Evolutionary conservation across 495 filamentous ascomycete species (phyloP), one percentile per base, ranked within the genome.

Genomic region (Sabuloglossum arenarium): DNA sequence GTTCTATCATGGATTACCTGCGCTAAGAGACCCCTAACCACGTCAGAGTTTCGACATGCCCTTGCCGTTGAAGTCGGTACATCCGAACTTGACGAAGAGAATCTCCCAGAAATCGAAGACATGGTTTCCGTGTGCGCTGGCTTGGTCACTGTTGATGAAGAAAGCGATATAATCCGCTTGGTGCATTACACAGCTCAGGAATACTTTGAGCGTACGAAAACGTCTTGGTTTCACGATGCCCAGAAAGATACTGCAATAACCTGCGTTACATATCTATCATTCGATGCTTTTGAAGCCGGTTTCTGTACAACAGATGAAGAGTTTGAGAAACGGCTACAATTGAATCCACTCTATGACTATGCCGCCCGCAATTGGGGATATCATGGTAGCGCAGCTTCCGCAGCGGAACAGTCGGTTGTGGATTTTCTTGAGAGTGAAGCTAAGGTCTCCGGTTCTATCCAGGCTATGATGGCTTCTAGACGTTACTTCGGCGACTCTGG

Each of bases 141-240:
- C 0, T 61, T 83, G 10, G 69, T 79, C 2, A 73, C 63, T 1
- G 54, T 76, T 5, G 72, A 80, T 49, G 19, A 69, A 28, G 65
- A 70, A 19, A 78, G 68, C 56, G 31, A 60, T 8, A 65, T 73
- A 30, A 65, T 79, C 45, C 72, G 73, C 16, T 63, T 80, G 9
- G 70, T 78, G 10, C 78, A 79, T 61, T 76, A 74, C 57, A 78
- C 77, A 1, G 64, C 75, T 0, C 69, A 78, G 56, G 68, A 73
- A 46, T 81, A 75, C 60, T 71, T 79, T 53, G 63, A 72, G 28
- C 61, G 61, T 21, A 70, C 59, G 16, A 60, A 59, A 54, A 39
- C 55, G 1, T 45, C 55, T 10, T 72, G 65, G 67, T 68, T 70
- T 55, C 63, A 69, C 5, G 55, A 64, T 55, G 68, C 68, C 3